Conservation (phyloP, 2,329 filamentous ascomycete species). For the Arthrobotrys megalospora region DNA sequence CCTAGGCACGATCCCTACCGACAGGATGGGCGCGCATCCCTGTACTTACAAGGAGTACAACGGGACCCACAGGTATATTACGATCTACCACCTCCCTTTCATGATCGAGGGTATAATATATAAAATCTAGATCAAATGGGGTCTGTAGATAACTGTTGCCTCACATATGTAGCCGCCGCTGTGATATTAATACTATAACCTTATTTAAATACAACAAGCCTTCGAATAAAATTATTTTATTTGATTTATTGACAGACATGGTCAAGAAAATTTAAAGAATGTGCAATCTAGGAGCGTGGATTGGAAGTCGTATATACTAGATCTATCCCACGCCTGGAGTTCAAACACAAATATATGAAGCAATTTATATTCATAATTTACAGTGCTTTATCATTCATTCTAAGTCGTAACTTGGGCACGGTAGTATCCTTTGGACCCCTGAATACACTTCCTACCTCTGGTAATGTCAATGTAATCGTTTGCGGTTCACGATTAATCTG, state of each 20-base stretch:
- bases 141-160: background rate
- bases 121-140: background rate
- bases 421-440: background rate
- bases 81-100: background rate
- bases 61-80: background rate
- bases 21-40: too few species aligned
- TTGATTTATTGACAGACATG: too few species aligned
- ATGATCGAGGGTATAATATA: background rate
- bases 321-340: too few species aligned
- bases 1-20: background rate
- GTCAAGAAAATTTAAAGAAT: too few species aligned
- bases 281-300: too few species aligned
- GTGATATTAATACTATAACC: background rate
- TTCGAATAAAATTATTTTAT: too few species aligned
- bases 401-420: background rate
- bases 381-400: background rate
- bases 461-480: slow-evolving; percentile 8
- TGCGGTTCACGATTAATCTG: background rate
- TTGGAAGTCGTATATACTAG: too few species aligned
- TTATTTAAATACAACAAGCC: background rate
- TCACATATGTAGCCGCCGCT: background rate
- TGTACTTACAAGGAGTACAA: too few species aligned
- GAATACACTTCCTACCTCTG: background rate
- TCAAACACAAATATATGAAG: background rate
- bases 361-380: background rate